Conservation (phyloP, 768 basidiomycete species). For the Amyloporia xantha region DNA sequence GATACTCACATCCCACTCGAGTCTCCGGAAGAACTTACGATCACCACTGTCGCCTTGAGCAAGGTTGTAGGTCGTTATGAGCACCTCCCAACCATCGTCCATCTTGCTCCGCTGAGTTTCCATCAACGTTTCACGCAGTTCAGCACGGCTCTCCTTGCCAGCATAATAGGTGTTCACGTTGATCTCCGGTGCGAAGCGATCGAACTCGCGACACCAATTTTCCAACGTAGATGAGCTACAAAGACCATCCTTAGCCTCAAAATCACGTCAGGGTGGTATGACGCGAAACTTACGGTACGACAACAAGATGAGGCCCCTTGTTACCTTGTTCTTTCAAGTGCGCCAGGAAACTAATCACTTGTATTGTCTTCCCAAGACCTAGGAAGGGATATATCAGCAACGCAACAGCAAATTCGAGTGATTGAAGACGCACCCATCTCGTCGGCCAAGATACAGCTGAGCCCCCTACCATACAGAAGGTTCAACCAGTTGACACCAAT, state of each 20-base stretch:
- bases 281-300: constrained; percentile 78
- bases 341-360: constrained; percentile 96
- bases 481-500: constrained; percentile 98
- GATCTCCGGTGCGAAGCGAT: constrained; percentile 81
- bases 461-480: constrained; percentile 68
- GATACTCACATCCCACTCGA: constrained; percentile 83
- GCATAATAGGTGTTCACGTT: constrained; percentile 91
- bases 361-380: constrained; percentile 98
- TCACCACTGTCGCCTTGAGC: constrained; percentile 85
- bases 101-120: constrained; percentile 47
- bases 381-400: not conserved
- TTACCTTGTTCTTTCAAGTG: constrained; percentile 74
- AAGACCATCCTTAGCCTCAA: constrained; percentile 2
- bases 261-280: not conserved
- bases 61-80: constrained; percentile 94
- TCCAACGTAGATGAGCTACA: constrained; percentile 89
- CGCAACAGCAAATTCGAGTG: constrained; percentile 3
- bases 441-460: constrained; percentile 95
- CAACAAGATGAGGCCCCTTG: constrained; percentile 83
- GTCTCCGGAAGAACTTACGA: constrained; percentile 85
- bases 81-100: constrained; percentile 77
- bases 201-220: constrained; percentile 98
- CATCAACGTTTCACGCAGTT: constrained; percentile 64
- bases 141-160: constrained; percentile 76
- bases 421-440: constrained; percentile 80